Evolutionary conservation across 495 filamentous ascomycete species (phyloP).

Genomic region (Neurospora tetrasperma): DNA sequence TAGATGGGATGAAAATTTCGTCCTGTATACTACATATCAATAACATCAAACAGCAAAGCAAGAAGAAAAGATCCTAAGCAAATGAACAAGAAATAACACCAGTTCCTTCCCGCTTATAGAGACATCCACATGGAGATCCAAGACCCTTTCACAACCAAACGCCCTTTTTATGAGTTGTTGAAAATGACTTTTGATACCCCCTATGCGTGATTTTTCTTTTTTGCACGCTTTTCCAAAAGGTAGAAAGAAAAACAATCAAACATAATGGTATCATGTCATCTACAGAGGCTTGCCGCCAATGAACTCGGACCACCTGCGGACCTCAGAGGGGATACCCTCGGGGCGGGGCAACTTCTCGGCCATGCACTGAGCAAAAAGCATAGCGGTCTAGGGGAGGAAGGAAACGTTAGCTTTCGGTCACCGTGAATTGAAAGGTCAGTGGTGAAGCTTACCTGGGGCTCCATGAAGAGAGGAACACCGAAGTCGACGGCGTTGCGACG

Average conservation of each 20-base stretch:
- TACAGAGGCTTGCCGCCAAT: slow-evolving; percentile 85
- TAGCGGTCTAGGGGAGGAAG: slow-evolving; percentile 58
- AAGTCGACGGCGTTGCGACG: slow-evolving; percentile 97
- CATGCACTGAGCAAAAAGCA: slow-evolving; percentile 94
- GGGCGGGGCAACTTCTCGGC: slow-evolving; percentile 79
- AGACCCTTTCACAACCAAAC: neutral
- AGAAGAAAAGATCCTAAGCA: slow-evolving; percentile 1
- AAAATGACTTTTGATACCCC: slow-evolving; percentile 3
- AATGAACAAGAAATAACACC: neutral
- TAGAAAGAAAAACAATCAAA: neutral
- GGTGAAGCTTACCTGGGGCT: slow-evolving; percentile 72
- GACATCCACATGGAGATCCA: neutral
- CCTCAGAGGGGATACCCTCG: slow-evolving; percentile 78
- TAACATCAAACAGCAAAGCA: slow-evolving; percentile 1
- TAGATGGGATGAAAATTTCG: neutral
- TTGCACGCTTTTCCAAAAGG: neutral
- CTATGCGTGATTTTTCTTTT: slow-evolving; percentile 2
- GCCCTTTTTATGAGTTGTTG: neutral
- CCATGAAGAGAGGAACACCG: slow-evolving; percentile 95
- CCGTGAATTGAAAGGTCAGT: neutral
- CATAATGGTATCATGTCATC: slow-evolving; percentile 17
- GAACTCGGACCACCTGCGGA: slow-evolving; percentile 89
- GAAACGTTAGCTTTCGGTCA: slow-evolving; percentile 15
- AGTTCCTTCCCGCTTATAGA: neutral
- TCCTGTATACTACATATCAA: neutral